Base-by-base conservation (phyloP, 306 rosid species). In the Begonia fuchsioides region DNA sequence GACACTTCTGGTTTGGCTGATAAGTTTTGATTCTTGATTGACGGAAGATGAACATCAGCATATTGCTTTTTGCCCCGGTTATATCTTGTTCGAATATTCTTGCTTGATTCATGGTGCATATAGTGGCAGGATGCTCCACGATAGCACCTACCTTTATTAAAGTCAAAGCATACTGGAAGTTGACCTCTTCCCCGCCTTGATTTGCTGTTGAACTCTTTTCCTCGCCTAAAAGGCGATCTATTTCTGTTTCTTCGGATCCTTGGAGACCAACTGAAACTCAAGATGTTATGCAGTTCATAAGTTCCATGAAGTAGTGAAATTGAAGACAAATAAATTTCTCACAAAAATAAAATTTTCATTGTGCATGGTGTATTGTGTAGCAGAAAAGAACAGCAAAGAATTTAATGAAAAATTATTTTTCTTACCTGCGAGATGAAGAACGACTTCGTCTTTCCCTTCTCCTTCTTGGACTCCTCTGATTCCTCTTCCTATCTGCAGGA, bases 381-480 rank as follows among this genome's bases (percentile, higher is more conserved):
- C 2, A 1, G 35, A 26, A 4, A 26, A 26, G 35, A 26, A 26
- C 35, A 26, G 3, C 35, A 26, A 26, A 26, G 35, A 26, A 6
- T 20, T 20, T 3, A 20, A 26, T 26, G 35, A 26, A 26, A 6
- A 26, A 26, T 26, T 26, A 0, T 26, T 26, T 49, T 55, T 40
- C 55, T 17, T 73, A 90, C 98, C 95, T 90, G 80, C 77, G 95
- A 52, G 95, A 85, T 49, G 54, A 75, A 69, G 95, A 85, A 43
- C 56, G 76, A 68, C 81, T 84, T 62, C 92, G 74, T 59, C 59
- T 81, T 63, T 67, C 86, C 76, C 65, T 81, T 68, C 90, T 81
- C 72, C 88, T 76, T 59, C 49, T 17, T 38, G 93, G 87, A 55
- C 84, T 80, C 67, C 81, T 75, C 63, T 61, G 63, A 58, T 75